A percentile compares a stretch with the other conserved stretches of the same genome.
Evolutionary conservation across 108 stramenopile genomes (phyloP).

Genomic region (Pseudonitzschia delicatissima): DNA sequence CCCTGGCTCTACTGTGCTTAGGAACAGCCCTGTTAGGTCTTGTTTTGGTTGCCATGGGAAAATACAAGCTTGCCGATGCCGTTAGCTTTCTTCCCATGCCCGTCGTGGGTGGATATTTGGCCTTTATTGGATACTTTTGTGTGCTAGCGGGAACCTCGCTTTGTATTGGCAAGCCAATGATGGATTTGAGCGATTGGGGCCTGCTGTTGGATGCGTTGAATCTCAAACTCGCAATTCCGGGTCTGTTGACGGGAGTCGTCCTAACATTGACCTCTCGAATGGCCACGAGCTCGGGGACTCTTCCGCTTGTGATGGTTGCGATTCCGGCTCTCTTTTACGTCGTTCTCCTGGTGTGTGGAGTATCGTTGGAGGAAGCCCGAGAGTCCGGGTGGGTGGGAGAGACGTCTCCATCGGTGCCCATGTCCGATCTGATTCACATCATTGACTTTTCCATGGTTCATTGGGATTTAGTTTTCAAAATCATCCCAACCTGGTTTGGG

Average conservation of each 20-base stretch:
- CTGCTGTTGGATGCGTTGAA: conserved; percentile 44
- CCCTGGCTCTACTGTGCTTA: conserved; percentile 63
- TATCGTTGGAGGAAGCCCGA: conserved; percentile 61
- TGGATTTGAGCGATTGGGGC: conserved; percentile 67
- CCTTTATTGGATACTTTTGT: conserved; percentile 97
- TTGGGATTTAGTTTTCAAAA: conserved; percentile 68
- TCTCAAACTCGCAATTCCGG: conserved; percentile 75
- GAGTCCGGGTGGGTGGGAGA: conserved; percentile 81
- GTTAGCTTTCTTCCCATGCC: conserved; percentile 96
- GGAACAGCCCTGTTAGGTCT: conserved; percentile 82
- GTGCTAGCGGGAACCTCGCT: conserved; percentile 85
- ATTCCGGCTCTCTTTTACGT: conserved; percentile 87
- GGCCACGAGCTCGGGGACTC: conserved; percentile 51
- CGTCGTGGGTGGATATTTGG: conserved; percentile 84
- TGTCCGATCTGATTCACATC: conserved; percentile 60
- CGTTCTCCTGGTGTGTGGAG: conserved; percentile 39
- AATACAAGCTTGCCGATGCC: conserved; percentile 84
- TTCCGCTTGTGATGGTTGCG: conserved; percentile 81
- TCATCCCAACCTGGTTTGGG: conserved; percentile 85
- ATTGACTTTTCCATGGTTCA: conserved; percentile 66
- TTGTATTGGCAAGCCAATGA: conserved; percentile 74
- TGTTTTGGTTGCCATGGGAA: conserved; percentile 80
- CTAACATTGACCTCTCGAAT: conserved; percentile 62
- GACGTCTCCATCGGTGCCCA: conserved; percentile 66
- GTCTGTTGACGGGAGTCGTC: conserved; percentile 71